Conservation (phyloP, 2,329 filamentous ascomycete genomes). For the Penicillium italicum region DNA sequence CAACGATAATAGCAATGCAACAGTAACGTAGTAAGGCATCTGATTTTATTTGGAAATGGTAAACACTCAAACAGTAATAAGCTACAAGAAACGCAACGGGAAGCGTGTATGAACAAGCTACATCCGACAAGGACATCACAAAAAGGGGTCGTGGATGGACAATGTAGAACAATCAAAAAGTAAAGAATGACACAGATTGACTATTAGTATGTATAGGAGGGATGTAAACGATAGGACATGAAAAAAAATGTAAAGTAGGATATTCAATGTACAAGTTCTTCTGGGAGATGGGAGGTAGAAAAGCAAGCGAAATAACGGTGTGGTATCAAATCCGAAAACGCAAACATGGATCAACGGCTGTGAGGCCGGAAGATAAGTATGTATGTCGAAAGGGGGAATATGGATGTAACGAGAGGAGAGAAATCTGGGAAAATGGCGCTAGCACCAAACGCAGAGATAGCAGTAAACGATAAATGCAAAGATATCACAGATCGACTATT, state of each 20-base stretch:
- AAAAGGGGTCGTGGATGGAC: neutral
- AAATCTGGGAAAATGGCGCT: neutral
- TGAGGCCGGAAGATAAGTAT: slow-evolving; percentile 13
- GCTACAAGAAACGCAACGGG: slow-evolving; percentile 6
- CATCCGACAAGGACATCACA: neutral
- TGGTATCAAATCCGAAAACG: slow-evolving; percentile 29
- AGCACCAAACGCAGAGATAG: slow-evolving; percentile 1
- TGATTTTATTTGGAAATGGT: neutral
- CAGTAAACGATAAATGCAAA: slow-evolving; percentile 1
- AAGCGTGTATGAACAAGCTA: neutral
- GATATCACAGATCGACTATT: neutral
- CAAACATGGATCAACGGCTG: slow-evolving; percentile 21
- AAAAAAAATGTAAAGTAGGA: slow-evolving; percentile 7
- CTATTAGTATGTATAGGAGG: slow-evolving; percentile 23
- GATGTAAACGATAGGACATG: slow-evolving; percentile 16
- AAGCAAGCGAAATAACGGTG: slow-evolving; percentile 13
- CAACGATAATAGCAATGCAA: neutral
- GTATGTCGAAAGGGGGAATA: slow-evolving; percentile 13
- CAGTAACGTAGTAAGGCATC: neutral
- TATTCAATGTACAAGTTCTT: slow-evolving; percentile 16
- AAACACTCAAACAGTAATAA: neutral
- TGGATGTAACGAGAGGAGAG: slow-evolving; percentile 10
- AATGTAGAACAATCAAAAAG: slow-evolving; percentile 13
- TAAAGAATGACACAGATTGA: slow-evolving; percentile 12
- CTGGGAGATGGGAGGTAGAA: neutral